These are phyloP conservation scores for Dactylonectria macrodidyma DNA, from an alignment of 2,329 filamentous ascomycete genomes.

Conservation along the genomic window DNA sequence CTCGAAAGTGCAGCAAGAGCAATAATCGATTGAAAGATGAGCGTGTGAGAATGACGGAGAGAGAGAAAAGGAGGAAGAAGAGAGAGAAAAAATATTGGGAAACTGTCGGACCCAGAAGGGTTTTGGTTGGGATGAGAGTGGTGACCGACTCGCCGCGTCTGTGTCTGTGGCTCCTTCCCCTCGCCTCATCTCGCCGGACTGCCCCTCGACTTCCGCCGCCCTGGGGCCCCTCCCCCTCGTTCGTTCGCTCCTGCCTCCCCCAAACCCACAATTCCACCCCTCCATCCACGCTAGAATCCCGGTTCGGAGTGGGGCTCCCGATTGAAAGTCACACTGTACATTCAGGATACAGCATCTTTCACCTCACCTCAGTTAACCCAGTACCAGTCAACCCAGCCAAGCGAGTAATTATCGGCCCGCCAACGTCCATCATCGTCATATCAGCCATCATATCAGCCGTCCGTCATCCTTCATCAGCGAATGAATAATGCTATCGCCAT, in stretches of 20 bases:
- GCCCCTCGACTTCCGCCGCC: conserved; percentile 27
- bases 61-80: conserved; percentile 23
- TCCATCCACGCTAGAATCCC: conserved; percentile 26
- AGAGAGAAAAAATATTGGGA: conserved; percentile 41
- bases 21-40: conserved; percentile 10
- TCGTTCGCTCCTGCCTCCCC: conserved; percentile 34
- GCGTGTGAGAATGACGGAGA: conserved; percentile 27
- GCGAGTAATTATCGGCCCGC: conserved; percentile 10
- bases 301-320: conserved; percentile 37
- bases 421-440: conserved; percentile 14
- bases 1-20: conserved; percentile 27
- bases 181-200: conserved; percentile 30
- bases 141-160: conserved; percentile 35
- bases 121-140: conserved; percentile 32
- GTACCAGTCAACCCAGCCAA: conserved; percentile 20
- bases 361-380: conserved; percentile 25
- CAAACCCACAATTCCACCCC: conserved; percentile 29
- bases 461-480: conserved; percentile 15
- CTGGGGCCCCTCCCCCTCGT: conserved; percentile 39
- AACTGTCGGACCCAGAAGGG: conserved; percentile 41
- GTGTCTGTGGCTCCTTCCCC: conserved; percentile 23
- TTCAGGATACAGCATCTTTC: conserved; percentile 27
- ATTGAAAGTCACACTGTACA: conserved; percentile 36
- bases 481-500: not conserved
- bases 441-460: not conserved